Evolutionary conservation across 1,284 basidiomycete species (phyloP), one percentile per base, ranked within the genome.

Genomic region (Ganoderma lingzhi): DNA sequence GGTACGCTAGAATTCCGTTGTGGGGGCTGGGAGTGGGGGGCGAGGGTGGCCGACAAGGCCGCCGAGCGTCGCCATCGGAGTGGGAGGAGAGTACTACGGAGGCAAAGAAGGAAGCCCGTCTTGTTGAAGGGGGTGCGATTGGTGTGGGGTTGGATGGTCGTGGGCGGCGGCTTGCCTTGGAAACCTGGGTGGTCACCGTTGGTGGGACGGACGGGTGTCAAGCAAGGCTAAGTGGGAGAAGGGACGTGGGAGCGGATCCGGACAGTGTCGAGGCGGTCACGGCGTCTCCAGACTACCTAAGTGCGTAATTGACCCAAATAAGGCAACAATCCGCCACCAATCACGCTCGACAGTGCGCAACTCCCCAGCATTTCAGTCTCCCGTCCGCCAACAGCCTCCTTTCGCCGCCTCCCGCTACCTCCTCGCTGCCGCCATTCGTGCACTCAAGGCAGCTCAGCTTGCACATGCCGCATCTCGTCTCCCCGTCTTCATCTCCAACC

Each of bases 281-380:
- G 45, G 44, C 45, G 44, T 41, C 39, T 35, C 4, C 35, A 35
- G 35, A 35, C 35, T 73, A 70, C 67, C 61, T 70, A 68, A 73
- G 53, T 23, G 37, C 28, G 65, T 61, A 73, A 63, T 73, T 73
- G 67, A 70, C 44, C 71, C 71, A 60, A 48, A 70, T 58, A 30
- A 64, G 69, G 69, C 3, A 73, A 56, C n/a, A 63, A 62, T 48
- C 69, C 62, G 67, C 67, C 69, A 66, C 69, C 71, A 68, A 70
- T 72, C 65, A 66, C 19, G 15, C 48, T 48, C 51, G 63, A 56
- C 63, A 23, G 45, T 51, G 1, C 45, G 9, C 45, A 48, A n/a
- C 51, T 51, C 58, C 58, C 37, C 58, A 39, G 58, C 58, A 35
- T 42, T 45, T 37, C 61, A 35, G 19, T 51, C 44, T 48, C 30